These are phyloP conservation scores for Backusella tarrabulga DNA, from an alignment of 192 early-diverging fungal species.

Conservation along the genomic window DNA sequence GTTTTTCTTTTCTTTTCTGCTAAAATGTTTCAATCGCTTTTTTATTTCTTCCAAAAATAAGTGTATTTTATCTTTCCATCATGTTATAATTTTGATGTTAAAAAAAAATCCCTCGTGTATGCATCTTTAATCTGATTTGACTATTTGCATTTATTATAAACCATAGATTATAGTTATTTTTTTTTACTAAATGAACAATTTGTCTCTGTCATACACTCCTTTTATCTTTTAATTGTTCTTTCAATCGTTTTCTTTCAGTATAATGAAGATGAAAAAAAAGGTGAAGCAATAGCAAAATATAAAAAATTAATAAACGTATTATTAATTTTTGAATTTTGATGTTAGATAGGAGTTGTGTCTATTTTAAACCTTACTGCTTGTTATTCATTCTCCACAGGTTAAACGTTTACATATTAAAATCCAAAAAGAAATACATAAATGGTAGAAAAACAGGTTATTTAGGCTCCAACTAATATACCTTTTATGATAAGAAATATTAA, in stretches of 20 bases:
- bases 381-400: conserved; percentile 4
- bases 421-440: conserved; percentile 1
- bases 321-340: background rate
- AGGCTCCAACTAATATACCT: background rate
- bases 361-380: background rate
- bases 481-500: background rate
- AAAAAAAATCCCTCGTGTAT: background rate
- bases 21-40: background rate
- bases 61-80: background rate
- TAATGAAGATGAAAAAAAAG: background rate
- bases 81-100: background rate
- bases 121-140: conserved; percentile 3
- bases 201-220: background rate
- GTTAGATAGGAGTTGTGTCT: background rate
- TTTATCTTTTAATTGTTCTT: background rate
- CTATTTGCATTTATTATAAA: background rate
- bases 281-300: background rate
- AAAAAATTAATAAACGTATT: background rate
- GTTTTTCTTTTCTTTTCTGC: background rate
- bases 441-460: background rate
- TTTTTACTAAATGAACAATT: background rate
- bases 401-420: background rate
- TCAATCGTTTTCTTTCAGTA: background rate
- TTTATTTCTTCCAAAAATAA: background rate
- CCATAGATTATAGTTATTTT: background rate